phyloP scores from a whole-genome alignment of 352 stramenopile species.

The Phytopythium ostracodes region DNA sequence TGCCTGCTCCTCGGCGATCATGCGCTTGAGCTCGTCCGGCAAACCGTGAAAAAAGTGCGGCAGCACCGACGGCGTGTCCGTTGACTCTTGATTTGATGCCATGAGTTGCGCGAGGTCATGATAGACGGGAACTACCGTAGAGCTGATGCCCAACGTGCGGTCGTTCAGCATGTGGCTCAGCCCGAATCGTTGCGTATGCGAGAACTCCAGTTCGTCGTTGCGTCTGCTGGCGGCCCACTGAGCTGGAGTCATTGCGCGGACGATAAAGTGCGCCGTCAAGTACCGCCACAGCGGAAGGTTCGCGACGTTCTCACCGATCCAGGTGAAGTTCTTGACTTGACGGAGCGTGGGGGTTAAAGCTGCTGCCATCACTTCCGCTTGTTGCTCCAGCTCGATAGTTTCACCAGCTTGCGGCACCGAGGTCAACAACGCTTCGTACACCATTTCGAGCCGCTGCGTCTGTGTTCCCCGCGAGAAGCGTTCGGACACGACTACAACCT shows the following conservation, averaged over 20 bases:
- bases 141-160: conserved; percentile 35
- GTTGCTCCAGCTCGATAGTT: background rate
- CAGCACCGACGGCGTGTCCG: conserved; percentile 21
- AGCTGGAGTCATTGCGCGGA: conserved; percentile 38
- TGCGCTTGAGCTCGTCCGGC: conserved; percentile 62
- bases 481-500: conserved; percentile 49
- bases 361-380: background rate
- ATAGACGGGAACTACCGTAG: conserved; percentile 26
- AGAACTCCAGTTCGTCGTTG: conserved; percentile 8
- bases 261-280: conserved; percentile 32
- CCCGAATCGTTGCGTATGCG: conserved; percentile 52
- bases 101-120: conserved; percentile 31
- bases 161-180: conserved; percentile 50
- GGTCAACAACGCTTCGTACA: conserved; percentile 35
- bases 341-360: conserved; percentile 8
- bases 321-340: conserved; percentile 23
- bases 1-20: conserved; percentile 58
- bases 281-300: conserved; percentile 39
- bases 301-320: conserved; percentile 26
- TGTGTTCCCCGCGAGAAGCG: conserved; percentile 43
- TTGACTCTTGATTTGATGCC: conserved; percentile 36
- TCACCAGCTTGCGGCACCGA: background rate
- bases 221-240: conserved; percentile 33
- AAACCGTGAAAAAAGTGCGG: conserved; percentile 80
- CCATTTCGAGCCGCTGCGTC: conserved; percentile 34